Conservation (phyloP, 306 rosid genomes). For the Leucaena leucocephala region DNA sequence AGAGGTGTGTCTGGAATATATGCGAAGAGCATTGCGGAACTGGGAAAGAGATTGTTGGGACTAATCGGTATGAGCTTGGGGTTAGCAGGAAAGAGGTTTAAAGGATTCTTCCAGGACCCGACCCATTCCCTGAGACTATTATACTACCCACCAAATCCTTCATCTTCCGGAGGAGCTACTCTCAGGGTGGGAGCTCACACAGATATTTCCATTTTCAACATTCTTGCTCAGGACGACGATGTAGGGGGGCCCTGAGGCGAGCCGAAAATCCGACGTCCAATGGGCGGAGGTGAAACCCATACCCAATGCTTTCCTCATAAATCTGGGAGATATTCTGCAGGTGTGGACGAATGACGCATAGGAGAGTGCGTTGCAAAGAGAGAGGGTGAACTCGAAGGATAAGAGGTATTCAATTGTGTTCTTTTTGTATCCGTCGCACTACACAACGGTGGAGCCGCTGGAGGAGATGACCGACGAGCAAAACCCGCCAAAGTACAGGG, state of each 20-base stretch:
- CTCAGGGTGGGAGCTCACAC: slow-evolving; percentile 91
- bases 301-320: slow-evolving; percentile 64
- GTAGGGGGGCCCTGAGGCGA: slow-evolving; percentile 73
- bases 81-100: slow-evolving; percentile 47
- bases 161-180: too few relatives aligned
- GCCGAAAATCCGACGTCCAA: slow-evolving; percentile 58
- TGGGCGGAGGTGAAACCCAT: slow-evolving; percentile 74
- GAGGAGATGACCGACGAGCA: slow-evolving; percentile 43
- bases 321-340: slow-evolving; percentile 79
- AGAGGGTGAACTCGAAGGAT: slow-evolving; percentile 36
- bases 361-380: slow-evolving; percentile 23
- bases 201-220: slow-evolving; percentile 71
- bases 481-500: slow-evolving; percentile 54
- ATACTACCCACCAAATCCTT: too few relatives aligned
- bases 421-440: slow-evolving; percentile 52
- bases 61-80: slow-evolving; percentile 66
- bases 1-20: slow-evolving; percentile 63
- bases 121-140: slow-evolving; percentile 62
- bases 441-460: slow-evolving; percentile 28
- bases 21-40: slow-evolving; percentile 61
- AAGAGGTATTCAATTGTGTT: slow-evolving; percentile 45
- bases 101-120: slow-evolving; percentile 56
- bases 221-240: slow-evolving; percentile 80
- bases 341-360: slow-evolving; percentile 38
- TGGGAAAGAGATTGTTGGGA: slow-evolving; percentile 61